A percentile compares a stretch with the other conserved stretches of the same genome.
Evolutionary conservation across 139 green algal species (phyloP).

Genomic region (Deuterostichococcus epilithicus): DNA sequence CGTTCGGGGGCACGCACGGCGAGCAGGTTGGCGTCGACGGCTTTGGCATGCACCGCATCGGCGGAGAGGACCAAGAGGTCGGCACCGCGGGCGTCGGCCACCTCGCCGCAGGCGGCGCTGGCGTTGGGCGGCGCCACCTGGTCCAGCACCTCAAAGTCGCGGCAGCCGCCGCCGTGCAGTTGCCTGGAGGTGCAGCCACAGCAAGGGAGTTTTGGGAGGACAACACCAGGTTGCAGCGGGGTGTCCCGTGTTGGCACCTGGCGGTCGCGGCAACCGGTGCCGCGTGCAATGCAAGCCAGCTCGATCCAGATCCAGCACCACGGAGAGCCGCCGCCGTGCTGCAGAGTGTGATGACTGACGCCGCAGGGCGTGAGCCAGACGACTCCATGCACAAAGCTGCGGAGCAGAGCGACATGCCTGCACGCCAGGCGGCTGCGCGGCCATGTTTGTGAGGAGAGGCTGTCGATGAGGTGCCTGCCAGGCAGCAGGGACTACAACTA

Average conservation of each 20-base stretch:
- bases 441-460: too few relatives aligned
- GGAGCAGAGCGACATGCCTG: neutral
- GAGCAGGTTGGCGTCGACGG: constrained; percentile 79
- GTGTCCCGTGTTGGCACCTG: too few relatives aligned
- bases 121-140: neutral
- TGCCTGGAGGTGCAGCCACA: neutral
- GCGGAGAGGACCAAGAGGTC: constrained; percentile 67
- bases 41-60: constrained; percentile 69
- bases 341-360: too few relatives aligned
- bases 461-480: neutral
- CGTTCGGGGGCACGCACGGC: constrained; percentile 65
- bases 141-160: neutral
- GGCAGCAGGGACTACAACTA: neutral
- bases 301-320: neutral
- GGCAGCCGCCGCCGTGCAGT: neutral
- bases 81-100: constrained; percentile 60
- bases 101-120: constrained; percentile 37
- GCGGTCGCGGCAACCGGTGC: too few relatives aligned
- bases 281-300: too few relatives aligned
- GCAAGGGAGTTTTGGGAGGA: neutral
- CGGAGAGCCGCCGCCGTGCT: neutral
- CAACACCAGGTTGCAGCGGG: neutral
- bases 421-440: too few relatives aligned
- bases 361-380: neutral
- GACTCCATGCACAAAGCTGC: neutral